Evolutionary conservation across 2,329 filamentous ascomycete species (phyloP), one percentile per base, ranked within the genome.

Genomic region (Cyanodermella asteris): DNA sequence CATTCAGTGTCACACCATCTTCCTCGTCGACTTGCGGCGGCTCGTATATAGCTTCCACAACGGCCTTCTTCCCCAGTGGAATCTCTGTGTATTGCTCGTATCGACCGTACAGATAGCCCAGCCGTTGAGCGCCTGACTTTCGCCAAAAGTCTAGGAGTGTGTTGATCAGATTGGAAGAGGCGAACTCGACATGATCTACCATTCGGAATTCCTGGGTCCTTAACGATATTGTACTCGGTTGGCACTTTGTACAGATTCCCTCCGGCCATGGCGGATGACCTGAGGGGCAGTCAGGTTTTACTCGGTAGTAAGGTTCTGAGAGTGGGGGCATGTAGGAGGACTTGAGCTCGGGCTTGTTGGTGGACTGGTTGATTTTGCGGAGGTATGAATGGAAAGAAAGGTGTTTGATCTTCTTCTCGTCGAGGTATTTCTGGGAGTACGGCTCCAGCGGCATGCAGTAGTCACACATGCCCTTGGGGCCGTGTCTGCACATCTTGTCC

Each of bases 331-430:
- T 94, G 45, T 87, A 97, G 5, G 87, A 94, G 47, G 70, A 82
- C 29, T 80, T 82, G 2, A 80, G 64, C 50, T 97, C 84, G 16
- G 84, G 77, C 46, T 91, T 93, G 53, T 97, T 97, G 34, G 90
- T 94, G 9, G 80, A 75, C 9, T 81, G 72, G 51, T 97, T 97
- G 49, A 91, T 72, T 48, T 97, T 97, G 36, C 82, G 71, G 22
- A 97, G 61, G 46, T 94, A 72, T 4, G 82, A 76, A 49, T 97
- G 87, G 52, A 94, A 93, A 1, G 87, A 94, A 15, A 87, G 61
- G 49, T 97, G 91, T 49, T 97, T 97, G 61, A 97, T 93, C 61
- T 93, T 93, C 59, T 84, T 90, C 39, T 97, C 84, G 16, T 68
- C 66, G 11, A 97, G 62, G 40, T 93, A 93, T 28, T 70, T 70